These are phyloP conservation scores for Venturia carpophila DNA, from an alignment of 2,329 filamentous ascomycete species.

Conservation along the genomic window DNA sequence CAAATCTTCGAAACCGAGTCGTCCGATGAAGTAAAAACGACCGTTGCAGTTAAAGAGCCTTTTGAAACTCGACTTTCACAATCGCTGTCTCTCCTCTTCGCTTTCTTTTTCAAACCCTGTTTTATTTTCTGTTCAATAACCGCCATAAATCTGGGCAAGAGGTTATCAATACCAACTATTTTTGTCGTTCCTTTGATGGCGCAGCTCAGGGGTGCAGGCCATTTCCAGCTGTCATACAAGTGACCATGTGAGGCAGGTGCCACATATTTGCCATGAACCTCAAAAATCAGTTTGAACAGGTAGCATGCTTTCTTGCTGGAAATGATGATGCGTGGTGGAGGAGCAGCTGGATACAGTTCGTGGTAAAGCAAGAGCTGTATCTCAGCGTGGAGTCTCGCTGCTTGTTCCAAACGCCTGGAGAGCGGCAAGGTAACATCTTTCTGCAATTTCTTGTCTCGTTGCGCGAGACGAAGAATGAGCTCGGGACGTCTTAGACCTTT, in stretches of 20 bases:
- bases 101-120: background rate
- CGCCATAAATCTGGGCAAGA: background rate
- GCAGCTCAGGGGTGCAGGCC: background rate
- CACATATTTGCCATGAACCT: background rate
- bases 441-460: background rate
- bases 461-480: background rate
- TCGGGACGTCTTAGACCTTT: too few relatives aligned
- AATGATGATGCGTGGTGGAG: background rate
- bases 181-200: background rate
- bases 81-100: background rate
- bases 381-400: slow-evolving; percentile 1
- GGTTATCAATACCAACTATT: background rate
- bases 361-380: slow-evolving; percentile 10
- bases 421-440: background rate
- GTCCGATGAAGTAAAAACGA: background rate
- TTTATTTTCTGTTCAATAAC: background rate
- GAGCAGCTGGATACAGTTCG: background rate
- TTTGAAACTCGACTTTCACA: background rate
- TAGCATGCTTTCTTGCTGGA: slow-evolving; percentile 4
- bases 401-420: background rate
- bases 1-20: background rate
- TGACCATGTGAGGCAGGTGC: background rate
- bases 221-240: slow-evolving; percentile 2
- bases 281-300: background rate
- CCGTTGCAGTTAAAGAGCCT: background rate